Evolutionary conservation across 495 filamentous ascomycete genomes (phyloP), one percentile per base, ranked within the genome.

Genomic region (Neurospora intermedia): DNA sequence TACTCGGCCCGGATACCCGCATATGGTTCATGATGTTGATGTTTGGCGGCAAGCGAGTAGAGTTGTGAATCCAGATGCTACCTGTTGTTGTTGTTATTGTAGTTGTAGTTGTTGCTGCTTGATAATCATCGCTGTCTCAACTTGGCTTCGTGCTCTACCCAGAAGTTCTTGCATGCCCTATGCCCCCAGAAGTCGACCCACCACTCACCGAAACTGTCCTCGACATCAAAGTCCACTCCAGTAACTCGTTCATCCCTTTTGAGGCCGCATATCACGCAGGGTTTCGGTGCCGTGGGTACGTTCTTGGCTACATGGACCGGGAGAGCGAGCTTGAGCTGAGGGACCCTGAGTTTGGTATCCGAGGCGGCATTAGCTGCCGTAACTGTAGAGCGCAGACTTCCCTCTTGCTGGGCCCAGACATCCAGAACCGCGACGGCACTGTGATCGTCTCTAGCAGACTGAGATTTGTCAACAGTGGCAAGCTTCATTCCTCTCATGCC

Each of bases 151-250:
- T 96, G 90, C 75, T 87, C 86, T 69, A 91, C 83, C 96, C 96
- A 99, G 77, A 97, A 98, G 72, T 87, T 88, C 77, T 87, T 87
- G 81, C 96, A 99, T 71, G 88, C 88, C 18, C 89, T 82, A 83
- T 97, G 91, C 0, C 91, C 90, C 93, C 93, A 96, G 81, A 94
- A 90, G 43, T 96, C 92, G 16, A 91, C 86, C 96, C 96, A 99
- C 93, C 93, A 98, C 81, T 98, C 94, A 46, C 93, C 93, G 84
- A 97, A 94, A 80, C 90, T 93, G 83, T 97, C 96, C 75, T 93
- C 88, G 23, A 96, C 91, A 71, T 89, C 84, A 39, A 90, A 84
- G 80, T 97, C 94, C 40, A 97, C 84, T 75, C 87, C 89, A 3
- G 84, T 79, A 23, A 98, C 83, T 43, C 94, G 85, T 83, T 99